phyloP scores from a whole-genome alignment of 306 rosid species.

The Pueraria montana region DNA sequence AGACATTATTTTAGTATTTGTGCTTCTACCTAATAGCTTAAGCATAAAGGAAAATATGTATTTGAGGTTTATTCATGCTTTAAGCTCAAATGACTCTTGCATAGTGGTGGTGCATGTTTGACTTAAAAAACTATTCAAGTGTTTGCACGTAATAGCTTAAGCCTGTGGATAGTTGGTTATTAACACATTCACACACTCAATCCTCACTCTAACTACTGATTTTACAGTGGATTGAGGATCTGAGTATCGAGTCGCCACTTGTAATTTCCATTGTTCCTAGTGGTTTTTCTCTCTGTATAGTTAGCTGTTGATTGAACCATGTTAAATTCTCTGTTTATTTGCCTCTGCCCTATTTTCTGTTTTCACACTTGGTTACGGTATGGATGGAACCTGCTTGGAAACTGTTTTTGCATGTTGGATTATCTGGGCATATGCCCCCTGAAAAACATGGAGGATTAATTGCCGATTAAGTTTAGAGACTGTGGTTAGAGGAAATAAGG shows the following conservation, averaged over 20 bases:
- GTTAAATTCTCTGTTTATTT: neutral
- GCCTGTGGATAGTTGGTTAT: neutral
- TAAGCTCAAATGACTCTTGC: neutral
- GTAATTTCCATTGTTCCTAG: constrained; percentile 10
- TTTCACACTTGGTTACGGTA: neutral
- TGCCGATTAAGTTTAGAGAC: neutral
- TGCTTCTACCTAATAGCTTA: too few species aligned
- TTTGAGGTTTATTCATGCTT: neutral
- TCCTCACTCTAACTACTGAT: neutral
- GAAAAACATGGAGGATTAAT: neutral
- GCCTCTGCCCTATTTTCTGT: neutral
- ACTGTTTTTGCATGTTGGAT: neutral
- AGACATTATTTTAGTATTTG: too few species aligned
- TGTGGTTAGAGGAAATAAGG: neutral
- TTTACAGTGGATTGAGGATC: neutral
- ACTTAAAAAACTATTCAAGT: neutral
- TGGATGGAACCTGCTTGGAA: neutral
- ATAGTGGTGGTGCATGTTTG: neutral
- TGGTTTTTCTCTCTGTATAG: neutral
- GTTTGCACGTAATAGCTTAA: neutral
- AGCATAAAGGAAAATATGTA: neutral
- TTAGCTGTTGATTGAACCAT: neutral
- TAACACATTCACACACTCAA: neutral
- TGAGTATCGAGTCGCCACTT: neutral
- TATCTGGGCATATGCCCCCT: too few species aligned